Percentiles rank a stretch among this genome's conserved stretches.
Conservation (phyloP, 1,139 yeast genomes). For the Suhomyces bokatorum region DNA sequence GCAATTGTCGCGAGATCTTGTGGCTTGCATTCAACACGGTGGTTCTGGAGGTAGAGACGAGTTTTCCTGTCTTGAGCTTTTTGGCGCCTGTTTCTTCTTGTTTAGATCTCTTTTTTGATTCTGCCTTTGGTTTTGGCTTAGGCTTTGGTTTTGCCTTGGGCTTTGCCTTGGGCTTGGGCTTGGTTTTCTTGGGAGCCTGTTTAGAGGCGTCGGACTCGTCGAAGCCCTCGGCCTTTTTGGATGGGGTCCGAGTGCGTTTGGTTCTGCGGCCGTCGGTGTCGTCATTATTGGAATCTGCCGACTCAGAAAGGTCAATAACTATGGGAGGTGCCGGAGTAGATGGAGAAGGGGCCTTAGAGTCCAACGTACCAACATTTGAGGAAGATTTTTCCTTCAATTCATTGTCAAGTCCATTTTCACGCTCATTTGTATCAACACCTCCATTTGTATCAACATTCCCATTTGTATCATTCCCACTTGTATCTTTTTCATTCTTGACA, state of each 20-base stretch:
- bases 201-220: background rate
- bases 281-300: background rate
- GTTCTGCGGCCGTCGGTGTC: conserved; percentile 1
- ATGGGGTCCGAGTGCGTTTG: conserved; percentile 3
- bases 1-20: conserved; percentile 37
- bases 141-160: conserved; percentile 1
- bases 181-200: background rate
- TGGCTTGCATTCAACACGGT: conserved; percentile 32
- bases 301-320: too few relatives aligned
- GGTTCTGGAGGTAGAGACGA: conserved; percentile 28
- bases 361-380: background rate
- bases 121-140: background rate
- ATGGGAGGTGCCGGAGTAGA: too few relatives aligned
- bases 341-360: too few relatives aligned
- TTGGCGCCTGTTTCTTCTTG: conserved; percentile 6
- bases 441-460: background rate
- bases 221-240: conserved; percentile 2
- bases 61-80: conserved; percentile 8
- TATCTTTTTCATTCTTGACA: too few relatives aligned
- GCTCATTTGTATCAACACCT: too few relatives aligned
- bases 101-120: conserved; percentile 5
- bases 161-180: background rate
- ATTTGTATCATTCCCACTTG: too few relatives aligned
- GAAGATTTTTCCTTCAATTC: background rate
- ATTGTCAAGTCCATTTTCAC: background rate